Base-by-base conservation (phyloP, 345 rosid species). In the Clarkia xantiana region DNA sequence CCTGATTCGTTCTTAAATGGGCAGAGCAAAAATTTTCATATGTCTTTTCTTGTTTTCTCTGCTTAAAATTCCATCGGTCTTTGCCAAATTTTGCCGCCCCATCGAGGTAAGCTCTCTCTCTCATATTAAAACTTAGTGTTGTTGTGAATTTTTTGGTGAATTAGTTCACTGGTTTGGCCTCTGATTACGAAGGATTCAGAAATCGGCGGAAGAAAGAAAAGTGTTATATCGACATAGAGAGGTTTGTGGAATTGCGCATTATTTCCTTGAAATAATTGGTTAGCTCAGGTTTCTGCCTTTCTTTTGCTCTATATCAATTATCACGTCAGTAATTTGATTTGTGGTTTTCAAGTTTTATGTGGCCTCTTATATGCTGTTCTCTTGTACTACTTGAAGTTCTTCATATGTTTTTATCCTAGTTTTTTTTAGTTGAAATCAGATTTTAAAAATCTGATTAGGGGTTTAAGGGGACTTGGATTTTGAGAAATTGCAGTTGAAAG, bases 201-300 rank as follows among this genome's bases (percentile, higher is more conserved):
- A 65, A 70, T 71, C 40, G 87, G 52, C 56, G 65, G 65, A 79
- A 70, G 73, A 81, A 77, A 75, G 63, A 43, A 41, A 82, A 75
- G 16, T 85, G 95, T 56, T 81, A 85, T 39, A 73, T 73, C 62
- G 84, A 85, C 60, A 58, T 81, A 1, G 95, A 85, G 62, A 79
- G 84, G 94, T 81, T 41, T 16, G 6, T 22, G 11, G 0, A 22
- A 0, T 15, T 14, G 22, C 47, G 18, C 40, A 13, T 12, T 7
- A n/a, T 18, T 7, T 41, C 36, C n/a, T n/a, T n/a, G n/a, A n/a
- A n/a, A n/a, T n/a, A n/a, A 25, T 14, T 11, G 10, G 19, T 18
- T 52, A 29, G 6, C 5, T 29, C 36, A 29, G 8, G 8, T 29
- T 29, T 29, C 36, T 29, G 4, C 36, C 36, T 7, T 29, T 7